Conservation (phyloP, 768 basidiomycete genomes). For the Psilocybe cyanescens region DNA sequence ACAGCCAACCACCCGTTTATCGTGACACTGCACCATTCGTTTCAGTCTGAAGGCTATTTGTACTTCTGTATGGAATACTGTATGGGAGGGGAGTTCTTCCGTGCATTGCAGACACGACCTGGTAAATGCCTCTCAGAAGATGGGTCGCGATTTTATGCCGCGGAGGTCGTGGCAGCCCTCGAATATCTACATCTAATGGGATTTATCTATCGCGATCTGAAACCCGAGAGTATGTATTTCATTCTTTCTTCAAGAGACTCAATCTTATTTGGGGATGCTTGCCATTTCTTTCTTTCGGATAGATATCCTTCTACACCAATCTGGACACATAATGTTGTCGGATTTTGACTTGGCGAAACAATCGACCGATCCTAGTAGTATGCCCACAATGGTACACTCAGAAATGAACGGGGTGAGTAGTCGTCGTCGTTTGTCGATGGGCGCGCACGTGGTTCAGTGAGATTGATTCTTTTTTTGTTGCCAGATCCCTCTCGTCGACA, state of each 20-base stretch:
- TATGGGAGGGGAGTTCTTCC: conserved; percentile 99
- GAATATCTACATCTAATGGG: conserved; percentile 99
- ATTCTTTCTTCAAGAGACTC: conserved; percentile 11
- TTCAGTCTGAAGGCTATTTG: conserved; percentile 97
- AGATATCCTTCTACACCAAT: conserved; percentile 98
- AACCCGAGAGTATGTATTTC: conserved; percentile 90
- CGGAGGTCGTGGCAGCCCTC: conserved; percentile 95
- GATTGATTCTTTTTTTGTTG: conserved; percentile 13
- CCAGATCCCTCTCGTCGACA: conserved; percentile 93
- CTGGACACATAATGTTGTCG: conserved; percentile 99
- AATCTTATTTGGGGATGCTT: conserved; percentile 6
- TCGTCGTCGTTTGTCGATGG: not conserved
- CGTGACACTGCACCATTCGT: conserved; percentile 98
- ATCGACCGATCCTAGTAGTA: conserved; percentile 81
- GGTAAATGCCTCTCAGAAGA: conserved; percentile 98
- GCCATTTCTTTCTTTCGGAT: conserved; percentile 9
- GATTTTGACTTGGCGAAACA: conserved; percentile 99
- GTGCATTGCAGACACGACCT: conserved; percentile 92
- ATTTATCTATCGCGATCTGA: conserved; percentile 98
- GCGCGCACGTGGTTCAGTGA: conserved; percentile 8
- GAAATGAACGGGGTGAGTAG: conserved; percentile 85
- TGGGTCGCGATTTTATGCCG: conserved; percentile 95
- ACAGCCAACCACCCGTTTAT: conserved; percentile 99
- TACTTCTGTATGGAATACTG: conserved; percentile 99
- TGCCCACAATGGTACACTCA: conserved; percentile 86